These are phyloP conservation scores for Dothidotthia symphoricarpi DNA, from an alignment of 2,329 filamentous ascomycete genomes.

Conservation along the genomic window DNA sequence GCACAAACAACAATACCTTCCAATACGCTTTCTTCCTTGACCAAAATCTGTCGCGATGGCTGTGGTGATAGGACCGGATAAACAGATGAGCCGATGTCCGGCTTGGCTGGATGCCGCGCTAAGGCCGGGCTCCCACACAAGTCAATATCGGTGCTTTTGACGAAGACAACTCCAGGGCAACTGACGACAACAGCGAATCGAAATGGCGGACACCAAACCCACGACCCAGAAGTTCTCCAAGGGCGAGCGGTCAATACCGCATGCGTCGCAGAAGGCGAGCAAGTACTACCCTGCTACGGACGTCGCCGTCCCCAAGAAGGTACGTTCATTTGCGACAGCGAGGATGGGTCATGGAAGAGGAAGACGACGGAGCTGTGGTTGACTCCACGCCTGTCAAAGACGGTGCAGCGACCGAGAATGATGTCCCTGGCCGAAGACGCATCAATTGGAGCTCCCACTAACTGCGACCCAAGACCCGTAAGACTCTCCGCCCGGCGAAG, in stretches of 20 bases:
- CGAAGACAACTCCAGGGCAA: constrained; percentile 17
- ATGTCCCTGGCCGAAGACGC: constrained; percentile 2
- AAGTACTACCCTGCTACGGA: constrained; percentile 99
- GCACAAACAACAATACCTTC: too few species aligned
- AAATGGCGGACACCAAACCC: constrained; percentile 61
- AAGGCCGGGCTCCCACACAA: too few species aligned
- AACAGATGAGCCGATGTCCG: too few species aligned
- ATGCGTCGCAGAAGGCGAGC: constrained; percentile 85
- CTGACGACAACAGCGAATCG: constrained; percentile 52
- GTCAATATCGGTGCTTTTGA: not conserved
- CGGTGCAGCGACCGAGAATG: constrained; percentile 5
- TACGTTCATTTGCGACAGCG: constrained; percentile 57
- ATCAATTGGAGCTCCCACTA: constrained; percentile 23
- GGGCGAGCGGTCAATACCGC: constrained; percentile 87
- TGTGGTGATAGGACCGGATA: too few species aligned
- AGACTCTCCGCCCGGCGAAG: constrained; percentile 83
- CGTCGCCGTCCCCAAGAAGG: constrained; percentile 85
- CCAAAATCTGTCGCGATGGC: too few species aligned
- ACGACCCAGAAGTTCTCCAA: constrained; percentile 94
- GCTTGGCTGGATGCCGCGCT: too few species aligned
- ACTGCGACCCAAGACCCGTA: constrained; percentile 71
- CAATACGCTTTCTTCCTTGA: too few species aligned
- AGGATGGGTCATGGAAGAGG: constrained; percentile 13
- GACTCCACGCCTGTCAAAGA: constrained; percentile 4
- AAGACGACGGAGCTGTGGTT: constrained; percentile 8